Base-by-base conservation (phyloP, 164 flowering plant species). In the Annona cherimola region DNA sequence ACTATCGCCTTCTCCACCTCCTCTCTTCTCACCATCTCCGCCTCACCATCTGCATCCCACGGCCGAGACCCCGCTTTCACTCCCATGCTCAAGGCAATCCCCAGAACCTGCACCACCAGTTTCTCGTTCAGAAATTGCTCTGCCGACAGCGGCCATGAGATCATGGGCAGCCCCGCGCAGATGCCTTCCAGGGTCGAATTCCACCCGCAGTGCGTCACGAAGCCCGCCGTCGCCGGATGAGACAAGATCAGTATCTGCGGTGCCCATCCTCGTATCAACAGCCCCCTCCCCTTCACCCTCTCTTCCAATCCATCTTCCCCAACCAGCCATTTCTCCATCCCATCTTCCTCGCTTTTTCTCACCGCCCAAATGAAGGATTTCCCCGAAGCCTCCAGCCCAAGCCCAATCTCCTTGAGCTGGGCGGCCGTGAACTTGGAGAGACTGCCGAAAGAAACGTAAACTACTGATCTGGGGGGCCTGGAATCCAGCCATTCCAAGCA, bases 191-290 rank as follows among this genome's bases (percentile, higher is more conserved):
- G 46, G 0, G 89, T 82, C 1, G 91, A 89, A 78, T 89, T 89
- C 93, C 93, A 88, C 0, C 90, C 87, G 35, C 86, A 85, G 42
- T 87, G 93, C 1, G 87, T 87, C 46, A 89, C 41, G 75, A 89
- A 87, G 43, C 86, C 89, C 66, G 86, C 80, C 0, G 82, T 67
- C 0, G 91, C 72, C 0, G 74, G 77, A 72, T 88, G 91, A 0
- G 89, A 79, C 45, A 90, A 69, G 5, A 88, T 86, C 20, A 86
- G 71, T 5, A 86, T 77, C 60, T 90, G 92, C 0, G 92, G 94
- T 0, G 92, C 89, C 92, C 94, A 90, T 4, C 90, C 90, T 59
- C 64, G 75, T 26, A 90, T 82, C 45, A 90, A 2, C 0, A 90
- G 72, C 0, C 90, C 90, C 44, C 86, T 79, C 0, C 79, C 87